phyloP scores from a whole-genome alignment of 805 yeast genomes.

The Gaillardinia entomophila region DNA sequence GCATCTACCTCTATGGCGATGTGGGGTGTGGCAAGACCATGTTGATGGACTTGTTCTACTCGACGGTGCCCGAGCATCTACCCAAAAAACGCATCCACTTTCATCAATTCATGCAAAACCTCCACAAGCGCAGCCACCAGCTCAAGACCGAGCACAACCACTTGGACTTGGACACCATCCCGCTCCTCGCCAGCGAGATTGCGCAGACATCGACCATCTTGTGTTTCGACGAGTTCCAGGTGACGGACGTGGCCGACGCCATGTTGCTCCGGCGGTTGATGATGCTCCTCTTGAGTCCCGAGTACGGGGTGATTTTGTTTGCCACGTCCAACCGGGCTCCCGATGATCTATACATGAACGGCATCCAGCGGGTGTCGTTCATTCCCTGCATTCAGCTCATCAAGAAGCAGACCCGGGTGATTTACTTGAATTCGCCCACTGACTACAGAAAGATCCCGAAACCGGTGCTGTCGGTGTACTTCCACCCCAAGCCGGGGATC shows the following conservation, averaged over 20 bases:
- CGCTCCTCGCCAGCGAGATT: constrained; percentile 76
- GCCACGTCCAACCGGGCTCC: constrained; percentile 96
- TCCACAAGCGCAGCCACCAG: constrained; percentile 83
- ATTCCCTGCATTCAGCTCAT: constrained; percentile 86
- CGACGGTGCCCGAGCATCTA: constrained; percentile 72
- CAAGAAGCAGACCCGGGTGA: constrained; percentile 68
- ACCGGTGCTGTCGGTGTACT: constrained; percentile 77
- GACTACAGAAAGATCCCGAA: constrained; percentile 88
- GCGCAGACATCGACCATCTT: constrained; percentile 70
- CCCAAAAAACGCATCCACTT: constrained; percentile 83
- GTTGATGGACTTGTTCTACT: constrained; percentile 93
- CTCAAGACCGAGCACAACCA: constrained; percentile 53
- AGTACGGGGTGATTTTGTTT: constrained; percentile 81
- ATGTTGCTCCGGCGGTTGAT: constrained; percentile 82
- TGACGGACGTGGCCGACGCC: constrained; percentile 97
- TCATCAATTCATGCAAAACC: constrained; percentile 94
- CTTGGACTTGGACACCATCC: constrained; percentile 71
- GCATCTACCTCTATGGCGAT: constrained; percentile 92
- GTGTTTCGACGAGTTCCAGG: constrained; percentile 97
- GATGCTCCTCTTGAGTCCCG: constrained; percentile 58
- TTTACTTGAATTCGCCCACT: constrained; percentile 81
- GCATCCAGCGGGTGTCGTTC: constrained; percentile 87
- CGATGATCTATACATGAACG: constrained; percentile 86
- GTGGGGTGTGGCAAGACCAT: constrained; percentile 98
- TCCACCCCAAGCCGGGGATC: constrained; percentile 62